Evolutionary conservation across 2,329 filamentous ascomycete genomes (phyloP).

Genomic region (Bipolaris zeicola): DNA sequence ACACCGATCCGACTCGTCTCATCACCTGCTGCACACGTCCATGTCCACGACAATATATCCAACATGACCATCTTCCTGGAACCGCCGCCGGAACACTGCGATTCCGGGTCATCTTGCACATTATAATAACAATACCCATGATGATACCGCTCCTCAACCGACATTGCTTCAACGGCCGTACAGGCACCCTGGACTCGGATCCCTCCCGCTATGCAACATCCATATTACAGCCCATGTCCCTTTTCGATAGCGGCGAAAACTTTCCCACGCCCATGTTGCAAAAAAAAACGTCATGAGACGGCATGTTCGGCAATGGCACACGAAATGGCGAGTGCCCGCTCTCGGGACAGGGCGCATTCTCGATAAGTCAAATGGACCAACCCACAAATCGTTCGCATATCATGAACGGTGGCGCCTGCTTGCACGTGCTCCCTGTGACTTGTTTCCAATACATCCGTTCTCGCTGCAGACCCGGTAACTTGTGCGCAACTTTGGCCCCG

Average conservation of each 20-base stretch:
- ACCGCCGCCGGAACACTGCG: not conserved
- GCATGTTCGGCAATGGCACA: slow-evolving; percentile 2
- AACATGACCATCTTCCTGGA: slow-evolving; percentile 1
- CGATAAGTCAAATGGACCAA: slow-evolving; percentile 1
- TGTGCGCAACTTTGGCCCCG: not conserved
- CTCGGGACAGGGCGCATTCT: not conserved
- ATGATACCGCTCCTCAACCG: not conserved
- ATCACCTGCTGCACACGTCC: not conserved
- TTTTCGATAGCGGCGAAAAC: slow-evolving; percentile 3
- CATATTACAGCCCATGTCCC: slow-evolving; percentile 1
- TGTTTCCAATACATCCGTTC: not conserved
- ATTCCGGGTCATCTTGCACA: not conserved
- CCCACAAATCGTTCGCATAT: slow-evolving; percentile 14
- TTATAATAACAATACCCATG: not conserved
- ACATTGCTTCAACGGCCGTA: slow-evolving; percentile 1
- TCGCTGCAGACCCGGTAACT: not conserved
- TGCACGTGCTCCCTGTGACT: not conserved
- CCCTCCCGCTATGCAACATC: slow-evolving; percentile 3
- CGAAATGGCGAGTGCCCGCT: too few species aligned
- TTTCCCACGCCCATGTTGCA: not conserved
- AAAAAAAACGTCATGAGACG: slow-evolving; percentile 8
- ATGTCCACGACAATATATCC: not conserved
- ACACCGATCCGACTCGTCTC: not conserved
- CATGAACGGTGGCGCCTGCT: slow-evolving; percentile 11
- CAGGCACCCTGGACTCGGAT: not conserved